These are phyloP conservation scores for Berberis thunbergii DNA, from an alignment of 164 flowering plant genomes.

Conservation along the genomic window DNA sequence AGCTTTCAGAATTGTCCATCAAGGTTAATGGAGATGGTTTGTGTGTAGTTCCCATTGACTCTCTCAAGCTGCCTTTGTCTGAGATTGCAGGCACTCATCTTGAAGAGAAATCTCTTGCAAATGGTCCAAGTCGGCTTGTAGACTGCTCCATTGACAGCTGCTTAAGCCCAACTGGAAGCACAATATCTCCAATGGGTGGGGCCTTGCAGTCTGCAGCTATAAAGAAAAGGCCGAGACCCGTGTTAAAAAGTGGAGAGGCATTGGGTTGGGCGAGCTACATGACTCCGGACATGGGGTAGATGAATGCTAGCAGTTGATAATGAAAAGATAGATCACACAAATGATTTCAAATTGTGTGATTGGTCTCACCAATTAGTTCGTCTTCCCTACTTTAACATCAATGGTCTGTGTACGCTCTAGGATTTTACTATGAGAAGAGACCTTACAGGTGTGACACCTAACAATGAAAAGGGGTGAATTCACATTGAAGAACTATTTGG, in stretches of 20 bases:
- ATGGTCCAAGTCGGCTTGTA: slow-evolving; percentile 34
- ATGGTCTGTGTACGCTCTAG: slow-evolving; percentile 13
- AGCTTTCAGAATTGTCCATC: slow-evolving; percentile 70
- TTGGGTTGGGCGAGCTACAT: slow-evolving; percentile 35
- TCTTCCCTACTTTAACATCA: background rate
- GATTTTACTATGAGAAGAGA: background rate
- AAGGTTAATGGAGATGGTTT: slow-evolving; percentile 45
- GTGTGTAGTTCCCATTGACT: slow-evolving; percentile 26
- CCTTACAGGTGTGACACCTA: background rate
- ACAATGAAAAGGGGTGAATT: background rate
- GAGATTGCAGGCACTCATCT: slow-evolving; percentile 33
- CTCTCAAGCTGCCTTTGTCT: slow-evolving; percentile 36
- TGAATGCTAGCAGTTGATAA: slow-evolving; percentile 37
- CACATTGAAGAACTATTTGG: too few species aligned
- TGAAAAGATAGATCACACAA: background rate
- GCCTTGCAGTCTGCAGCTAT: slow-evolving; percentile 29
- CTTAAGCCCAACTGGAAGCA: slow-evolving; percentile 59
- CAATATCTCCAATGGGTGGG: slow-evolving; percentile 35
- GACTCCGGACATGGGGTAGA: slow-evolving; percentile 54
- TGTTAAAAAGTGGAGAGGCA: slow-evolving; percentile 37
- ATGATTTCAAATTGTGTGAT: background rate
- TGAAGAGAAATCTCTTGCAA: slow-evolving; percentile 30
- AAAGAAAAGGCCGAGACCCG: slow-evolving; percentile 63
- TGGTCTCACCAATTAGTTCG: background rate
- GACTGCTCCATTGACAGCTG: slow-evolving; percentile 70